Base-by-base conservation (phyloP, 2,329 filamentous ascomycete genomes). In the Calonectria pteridis region DNA sequence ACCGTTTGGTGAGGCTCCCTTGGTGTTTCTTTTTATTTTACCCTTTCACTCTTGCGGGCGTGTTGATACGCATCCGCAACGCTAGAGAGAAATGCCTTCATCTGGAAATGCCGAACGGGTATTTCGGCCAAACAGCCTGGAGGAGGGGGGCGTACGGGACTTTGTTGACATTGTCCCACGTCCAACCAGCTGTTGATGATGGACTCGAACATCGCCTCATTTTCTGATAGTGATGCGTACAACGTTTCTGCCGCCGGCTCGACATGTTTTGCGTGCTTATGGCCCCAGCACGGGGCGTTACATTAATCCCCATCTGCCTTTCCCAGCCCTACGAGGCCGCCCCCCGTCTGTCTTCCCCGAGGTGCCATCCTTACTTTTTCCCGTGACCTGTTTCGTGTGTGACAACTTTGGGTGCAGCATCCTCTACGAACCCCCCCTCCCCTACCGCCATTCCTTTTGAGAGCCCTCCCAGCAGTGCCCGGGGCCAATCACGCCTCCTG, bases 291-390 rank as follows among this genome's bases (percentile, higher is more conserved):
- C 69, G 69, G 69, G 31, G 43, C 63, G 63, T 55, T 71, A 63
- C 69, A 67, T 59, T 59, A 49, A 67, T 62, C 68, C 59, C 55
- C 64, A 53, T 67, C 69, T 53, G 63, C 40, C 40, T 53, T 14
- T 35, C 46, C 64, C 69, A 72, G 69, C 69, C 69, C 69, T 72
- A 72, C 65, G 69, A 72, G 69, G 69, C 69, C 64, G 64, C 49
- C 50, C 50, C 63, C 33, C n/a, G 23, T 43, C 28, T 50, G 37
- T 66, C 28, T 13, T 58, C 68, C 26, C 59, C 31, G 62, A 43
- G 40, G 50, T 50, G 46, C 31, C 64, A 67, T 35, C 23, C 31
- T 37, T 53, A 50, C 50, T 59, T 31, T 35, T 58, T 69, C 29
- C 50, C 31, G 43, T 46, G 49, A 29, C 33, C 58, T 40, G 37